Evolutionary conservation across 208 protist species (phyloP).

Genomic region (Leishmania tropica): DNA sequence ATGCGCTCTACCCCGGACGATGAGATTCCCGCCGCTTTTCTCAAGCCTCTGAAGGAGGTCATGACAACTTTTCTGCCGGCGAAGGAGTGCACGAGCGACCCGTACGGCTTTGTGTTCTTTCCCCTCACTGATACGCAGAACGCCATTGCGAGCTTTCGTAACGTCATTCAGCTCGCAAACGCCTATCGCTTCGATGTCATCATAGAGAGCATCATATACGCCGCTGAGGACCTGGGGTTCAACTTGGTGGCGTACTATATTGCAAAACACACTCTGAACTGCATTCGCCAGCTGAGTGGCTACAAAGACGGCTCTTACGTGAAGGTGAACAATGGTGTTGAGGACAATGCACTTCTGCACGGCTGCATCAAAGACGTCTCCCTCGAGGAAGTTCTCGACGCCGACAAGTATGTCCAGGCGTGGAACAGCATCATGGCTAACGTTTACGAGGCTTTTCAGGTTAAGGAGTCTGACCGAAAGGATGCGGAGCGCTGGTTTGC

Average conservation of each 20-base stretch:
- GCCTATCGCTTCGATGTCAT: conserved; percentile 83
- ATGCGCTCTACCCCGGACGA: conserved; percentile 27
- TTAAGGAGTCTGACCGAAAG: conserved; percentile 50
- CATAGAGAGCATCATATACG: conserved; percentile 69
- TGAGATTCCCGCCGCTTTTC: conserved; percentile 25
- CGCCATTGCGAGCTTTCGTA: conserved; percentile 82
- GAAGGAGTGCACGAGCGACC: conserved; percentile 20
- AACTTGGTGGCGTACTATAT: conserved; percentile 92
- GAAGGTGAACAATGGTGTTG: conserved; percentile 88
- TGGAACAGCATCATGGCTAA: conserved; percentile 80
- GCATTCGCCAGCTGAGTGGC: conserved; percentile 84
- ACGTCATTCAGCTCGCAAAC: conserved; percentile 87
- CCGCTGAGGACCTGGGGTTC: conserved; percentile 82
- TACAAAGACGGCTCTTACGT: conserved; percentile 91
- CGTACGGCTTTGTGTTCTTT: conserved; percentile 62
- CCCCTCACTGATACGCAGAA: conserved; percentile 73
- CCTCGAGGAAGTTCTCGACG: conserved; percentile 61
- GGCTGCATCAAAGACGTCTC: conserved; percentile 77
- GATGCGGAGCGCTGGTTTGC: conserved; percentile 56
- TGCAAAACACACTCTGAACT: conserved; percentile 93
- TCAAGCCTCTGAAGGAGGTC: conserved; percentile 36
- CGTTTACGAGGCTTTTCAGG: conserved; percentile 88
- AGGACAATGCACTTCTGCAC: conserved; percentile 91
- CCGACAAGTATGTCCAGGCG: conserved; percentile 37
- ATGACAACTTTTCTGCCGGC: conserved; percentile 32